Conservation (phyloP, 73 alveolate genomes). For the Paramecium pentaurelia region DNA sequence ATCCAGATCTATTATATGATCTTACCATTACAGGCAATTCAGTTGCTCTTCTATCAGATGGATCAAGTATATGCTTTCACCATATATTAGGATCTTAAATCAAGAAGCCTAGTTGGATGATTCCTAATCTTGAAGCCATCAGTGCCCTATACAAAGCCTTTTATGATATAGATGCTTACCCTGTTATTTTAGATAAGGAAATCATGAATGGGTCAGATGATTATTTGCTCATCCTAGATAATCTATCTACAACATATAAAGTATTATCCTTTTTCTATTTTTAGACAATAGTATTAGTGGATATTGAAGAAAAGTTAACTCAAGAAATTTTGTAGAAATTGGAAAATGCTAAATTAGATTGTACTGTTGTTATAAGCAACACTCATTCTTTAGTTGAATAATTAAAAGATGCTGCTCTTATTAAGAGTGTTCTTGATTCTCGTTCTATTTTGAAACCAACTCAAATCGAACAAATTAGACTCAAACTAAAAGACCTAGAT, state of each 20-base stretch:
- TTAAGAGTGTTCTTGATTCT: background rate
- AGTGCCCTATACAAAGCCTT: conserved; percentile 68
- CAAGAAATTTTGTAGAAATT: background rate
- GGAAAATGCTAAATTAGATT: background rate
- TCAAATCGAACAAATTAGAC: background rate
- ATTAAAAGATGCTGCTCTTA: conserved; percentile 35
- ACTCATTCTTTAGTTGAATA: background rate
- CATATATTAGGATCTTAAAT: background rate
- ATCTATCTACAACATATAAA: conserved; percentile 63
- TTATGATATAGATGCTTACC: conserved; percentile 74
- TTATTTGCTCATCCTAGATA: conserved; percentile 56
- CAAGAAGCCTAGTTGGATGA: conserved; percentile 33
- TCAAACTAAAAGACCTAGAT: background rate
- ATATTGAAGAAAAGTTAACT: background rate
- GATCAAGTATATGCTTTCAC: conserved; percentile 5
- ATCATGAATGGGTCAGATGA: conserved; percentile 57
- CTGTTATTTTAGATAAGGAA: conserved; percentile 64
- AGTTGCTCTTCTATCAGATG: conserved; percentile 64
- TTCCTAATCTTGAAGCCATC: conserved; percentile 68
- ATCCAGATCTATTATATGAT: conserved; percentile 75
- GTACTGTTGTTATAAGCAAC: background rate
- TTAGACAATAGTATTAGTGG: conserved; percentile 32
- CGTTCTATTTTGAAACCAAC: background rate
- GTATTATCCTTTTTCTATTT: conserved; percentile 59
- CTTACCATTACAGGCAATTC: conserved; percentile 55